phyloP scores from a whole-genome alignment of 352 stramenopile species.

The Thalassiosira livingstoniorum region DNA sequence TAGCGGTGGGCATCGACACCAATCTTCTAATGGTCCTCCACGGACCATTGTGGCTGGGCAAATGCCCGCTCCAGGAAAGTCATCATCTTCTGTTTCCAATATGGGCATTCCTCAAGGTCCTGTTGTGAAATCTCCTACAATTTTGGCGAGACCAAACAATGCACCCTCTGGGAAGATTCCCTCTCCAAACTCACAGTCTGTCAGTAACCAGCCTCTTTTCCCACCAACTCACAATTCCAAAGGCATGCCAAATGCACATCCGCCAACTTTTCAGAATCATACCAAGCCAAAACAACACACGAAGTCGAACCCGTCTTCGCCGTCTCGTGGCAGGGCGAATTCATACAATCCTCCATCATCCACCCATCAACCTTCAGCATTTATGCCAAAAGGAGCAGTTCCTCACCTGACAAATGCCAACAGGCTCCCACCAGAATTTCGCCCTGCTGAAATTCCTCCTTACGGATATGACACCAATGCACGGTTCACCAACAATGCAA shows the following conservation, averaged over 20 bases:
- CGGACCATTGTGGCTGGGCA: conserved; percentile 53
- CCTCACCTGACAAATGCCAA: background rate
- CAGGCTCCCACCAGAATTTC: background rate
- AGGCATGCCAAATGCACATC: too few species aligned
- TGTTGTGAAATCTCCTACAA: conserved; percentile 53
- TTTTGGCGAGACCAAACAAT: conserved; percentile 55
- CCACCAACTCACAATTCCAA: conserved; percentile 4
- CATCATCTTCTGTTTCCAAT: conserved; percentile 17
- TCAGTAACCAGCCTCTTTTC: conserved; percentile 56
- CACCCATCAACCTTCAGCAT: background rate
- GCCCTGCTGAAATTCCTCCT: background rate
- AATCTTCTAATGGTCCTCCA: conserved; percentile 34
- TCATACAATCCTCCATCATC: background rate
- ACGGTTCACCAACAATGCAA: conserved; percentile 1
- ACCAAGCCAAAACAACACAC: background rate
- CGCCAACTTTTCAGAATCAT: background rate
- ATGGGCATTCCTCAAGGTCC: conserved; percentile 64
- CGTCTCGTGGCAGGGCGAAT: background rate
- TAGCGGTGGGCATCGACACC: background rate
- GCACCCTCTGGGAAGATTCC: conserved; percentile 7
- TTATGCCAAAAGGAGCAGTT: background rate
- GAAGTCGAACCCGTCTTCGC: background rate
- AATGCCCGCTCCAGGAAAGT: background rate
- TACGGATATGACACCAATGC: background rate
- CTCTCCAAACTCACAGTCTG: conserved; percentile 8